These are phyloP conservation scores for Didymella pinodella DNA, from an alignment of 2,329 filamentous ascomycete species.

Conservation along the genomic window DNA sequence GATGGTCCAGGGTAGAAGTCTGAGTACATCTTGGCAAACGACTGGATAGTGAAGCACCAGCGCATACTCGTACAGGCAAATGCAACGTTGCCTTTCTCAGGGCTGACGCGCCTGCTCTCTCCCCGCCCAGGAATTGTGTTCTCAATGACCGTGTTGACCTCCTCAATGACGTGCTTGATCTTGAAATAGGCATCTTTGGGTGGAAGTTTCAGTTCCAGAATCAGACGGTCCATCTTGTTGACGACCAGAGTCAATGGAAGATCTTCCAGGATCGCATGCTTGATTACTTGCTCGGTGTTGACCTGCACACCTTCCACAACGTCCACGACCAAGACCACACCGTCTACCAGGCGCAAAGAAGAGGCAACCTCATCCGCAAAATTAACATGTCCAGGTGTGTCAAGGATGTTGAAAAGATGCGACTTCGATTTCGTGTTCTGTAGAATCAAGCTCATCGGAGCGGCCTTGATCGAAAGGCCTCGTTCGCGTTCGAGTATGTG, in stretches of 20 bases:
- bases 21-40: slow-evolving; percentile 96
- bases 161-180: slow-evolving; percentile 96
- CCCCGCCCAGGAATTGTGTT: slow-evolving; percentile 83
- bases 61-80: slow-evolving; percentile 93
- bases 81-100: slow-evolving; percentile 97
- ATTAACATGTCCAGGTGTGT: slow-evolving; percentile 97
- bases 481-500: slow-evolving; percentile 88
- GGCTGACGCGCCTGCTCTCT: slow-evolving; percentile 81
- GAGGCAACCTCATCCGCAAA: slow-evolving; percentile 97
- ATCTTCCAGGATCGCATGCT: slow-evolving; percentile 89
- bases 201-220: slow-evolving; percentile 91
- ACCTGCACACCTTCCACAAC: slow-evolving; percentile 99
- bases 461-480: slow-evolving; percentile 88
- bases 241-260: slow-evolving; percentile 88
- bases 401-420: slow-evolving; percentile 91
- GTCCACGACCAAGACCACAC: slow-evolving; percentile 91
- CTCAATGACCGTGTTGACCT: slow-evolving; percentile 96
- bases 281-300: slow-evolving; percentile 97
- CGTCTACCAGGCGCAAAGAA: slow-evolving; percentile 85
- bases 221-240: slow-evolving; percentile 97
- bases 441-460: slow-evolving; percentile 92
- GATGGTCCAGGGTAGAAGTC: slow-evolving; percentile 75
- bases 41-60: slow-evolving; percentile 95
- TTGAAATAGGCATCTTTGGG: slow-evolving; percentile 98
- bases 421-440: slow-evolving; percentile 92